Evolutionary conservation across 306 rosid species (phyloP).

Genomic region (Morella rubra): DNA sequence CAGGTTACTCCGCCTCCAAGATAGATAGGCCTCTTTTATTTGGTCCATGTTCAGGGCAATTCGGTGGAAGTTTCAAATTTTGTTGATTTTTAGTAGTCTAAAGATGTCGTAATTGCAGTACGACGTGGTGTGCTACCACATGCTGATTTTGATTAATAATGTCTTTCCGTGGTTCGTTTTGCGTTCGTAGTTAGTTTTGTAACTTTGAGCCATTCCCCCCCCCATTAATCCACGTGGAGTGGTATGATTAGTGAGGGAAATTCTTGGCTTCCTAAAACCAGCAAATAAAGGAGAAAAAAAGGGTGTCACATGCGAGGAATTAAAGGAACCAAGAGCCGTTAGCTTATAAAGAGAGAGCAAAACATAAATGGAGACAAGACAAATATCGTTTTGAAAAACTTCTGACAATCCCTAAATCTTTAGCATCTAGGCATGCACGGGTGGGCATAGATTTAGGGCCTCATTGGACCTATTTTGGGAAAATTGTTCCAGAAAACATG

Average conservation of each 20-base stretch:
- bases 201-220: background rate
- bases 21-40: conserved; percentile 40
- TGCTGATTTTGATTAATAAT: conserved; percentile 19
- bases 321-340: too few species aligned
- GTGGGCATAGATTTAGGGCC: background rate
- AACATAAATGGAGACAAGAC: too few species aligned
- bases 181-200: background rate
- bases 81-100: conserved; percentile 11
- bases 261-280: background rate
- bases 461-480: background rate
- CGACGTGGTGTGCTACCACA: conserved; percentile 16
- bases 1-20: conserved; percentile 60
- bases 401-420: background rate
- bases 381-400: too few species aligned
- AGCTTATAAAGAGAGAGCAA: too few species aligned
- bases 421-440: background rate
- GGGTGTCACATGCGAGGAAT: too few species aligned
- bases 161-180: conserved; percentile 14
- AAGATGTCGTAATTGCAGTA: conserved; percentile 25
- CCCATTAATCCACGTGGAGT: background rate
- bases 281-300: too few species aligned
- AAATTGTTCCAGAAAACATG: background rate
- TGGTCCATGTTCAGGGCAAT: conserved; percentile 15
- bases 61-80: conserved; percentile 33
- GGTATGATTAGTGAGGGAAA: background rate